Evolutionary conservation across 208 protist species (phyloP), one percentile per base, ranked within the genome.

Genomic region (Cochliopodium minus): DNA sequence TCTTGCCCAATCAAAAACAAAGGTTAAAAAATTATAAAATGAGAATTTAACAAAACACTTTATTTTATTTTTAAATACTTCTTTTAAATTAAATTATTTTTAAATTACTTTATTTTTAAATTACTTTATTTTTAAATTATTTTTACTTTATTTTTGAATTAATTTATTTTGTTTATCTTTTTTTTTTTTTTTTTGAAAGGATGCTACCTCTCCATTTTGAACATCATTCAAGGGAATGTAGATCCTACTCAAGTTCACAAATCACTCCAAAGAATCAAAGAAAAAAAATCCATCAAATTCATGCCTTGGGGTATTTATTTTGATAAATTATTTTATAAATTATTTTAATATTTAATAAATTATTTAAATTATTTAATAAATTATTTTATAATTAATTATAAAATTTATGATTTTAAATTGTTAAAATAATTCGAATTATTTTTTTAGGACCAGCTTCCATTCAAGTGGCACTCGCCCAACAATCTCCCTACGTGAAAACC

Each of bases 221-320:
- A 97, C 69, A 90, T 99, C 46, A 97, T 99, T 62, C 93, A 98
- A 64, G 96, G 96, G 40, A 92, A 97, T 32, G 91, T 97, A 5
- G 92, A 98, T 71, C 91, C 92, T 0, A 86, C 83, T 3, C 85
- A 96, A 76, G 86, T 98, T 53, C 91, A 99, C 72, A 93, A 95
- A 66, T 86, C 79, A n/a, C 78, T 99, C 22, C 86, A 97, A 67
- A 82, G 90, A 30, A 95, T 99, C 43, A 77, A 87, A n/a, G 77
- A 89, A 52, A 82, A 91, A 55, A 92, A 92, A 51, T 71, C 91
- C 0, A 87, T 85, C 22, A 85, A 80, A 35, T 99, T 99, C 71
- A 98, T 98, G 62, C 91, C 92, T 25, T 99, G 96, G 95, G 92
- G 92, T n/a, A n/a, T n/a, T n/a, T 0, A 83, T 77, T 0, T 13